phyloP scores from a whole-genome alignment of 2,329 filamentous ascomycete species.

The Leptographium radiaticola region DNA sequence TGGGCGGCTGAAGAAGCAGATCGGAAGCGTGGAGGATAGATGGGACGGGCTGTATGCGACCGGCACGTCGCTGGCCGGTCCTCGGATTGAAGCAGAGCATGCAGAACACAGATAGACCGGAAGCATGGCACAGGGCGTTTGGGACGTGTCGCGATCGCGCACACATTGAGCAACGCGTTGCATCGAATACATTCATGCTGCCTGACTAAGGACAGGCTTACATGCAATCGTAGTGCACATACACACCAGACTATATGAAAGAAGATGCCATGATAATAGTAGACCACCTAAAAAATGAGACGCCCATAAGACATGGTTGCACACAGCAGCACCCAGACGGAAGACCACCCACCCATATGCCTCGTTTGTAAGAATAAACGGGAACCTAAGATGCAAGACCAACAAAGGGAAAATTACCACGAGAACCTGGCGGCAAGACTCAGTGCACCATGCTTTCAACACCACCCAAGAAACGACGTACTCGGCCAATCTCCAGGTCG shows the following conservation, averaged over 20 bases:
- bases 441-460: conserved; percentile 46
- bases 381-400: background rate
- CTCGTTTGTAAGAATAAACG: background rate
- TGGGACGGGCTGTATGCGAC: conserved; percentile 40
- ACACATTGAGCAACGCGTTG: background rate
- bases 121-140: conserved; percentile 2
- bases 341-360: background rate
- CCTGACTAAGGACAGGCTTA: background rate
- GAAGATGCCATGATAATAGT: background rate
- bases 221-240: background rate
- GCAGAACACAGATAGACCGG: background rate
- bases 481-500: conserved; percentile 62
- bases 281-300: background rate
- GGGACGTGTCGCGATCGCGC: background rate
- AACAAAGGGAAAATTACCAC: background rate
- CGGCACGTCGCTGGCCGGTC: background rate
- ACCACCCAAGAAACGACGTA: conserved; percentile 66
- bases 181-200: background rate
- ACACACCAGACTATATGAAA: background rate
- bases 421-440: background rate
- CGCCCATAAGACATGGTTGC: background rate
- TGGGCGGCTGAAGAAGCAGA: conserved; percentile 47
- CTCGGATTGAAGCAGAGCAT: background rate
- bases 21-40: conserved; percentile 50
- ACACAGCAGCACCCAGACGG: background rate